Base-by-base conservation (phyloP, 140 eudicot species). In the Anethum foeniculum region DNA sequence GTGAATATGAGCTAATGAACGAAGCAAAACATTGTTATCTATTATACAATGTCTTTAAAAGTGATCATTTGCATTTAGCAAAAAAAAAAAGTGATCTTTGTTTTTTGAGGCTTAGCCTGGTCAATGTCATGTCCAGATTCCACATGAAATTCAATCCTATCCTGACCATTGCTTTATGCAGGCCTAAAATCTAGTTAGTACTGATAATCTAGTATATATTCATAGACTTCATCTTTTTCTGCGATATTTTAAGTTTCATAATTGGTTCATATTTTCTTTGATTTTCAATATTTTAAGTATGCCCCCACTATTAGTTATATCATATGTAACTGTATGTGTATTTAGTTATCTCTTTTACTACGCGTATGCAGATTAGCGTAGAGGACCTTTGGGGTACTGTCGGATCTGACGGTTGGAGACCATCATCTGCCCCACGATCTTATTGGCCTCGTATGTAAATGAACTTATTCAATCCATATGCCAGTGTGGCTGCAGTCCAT, bases 401-500 rank as follows among this genome's bases (percentile, higher is more conserved):
- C 76, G 88, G 88, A 83, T 92, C 98, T 84, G 94, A 78, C 77
- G 98, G 90, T 54, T 94, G 98, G 98, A 88, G 89, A 56, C 98
- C 98, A 18, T 91, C 97, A 71, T 92, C 98, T 84, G 93, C 88
- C 75, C 97, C 98, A 77, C 90, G 98, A 83, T 91, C 93, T 84
- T 67, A 89, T 77, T 94, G 98, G 98, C 91, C 92, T 27, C 85
- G 98, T 94, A 88, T 71, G 93, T 82, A 51, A 58, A 81, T 79
- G 34, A 38, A 8, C 46, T 21, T 58, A 28, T 46, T 74, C 48
- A 23, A 32, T 79, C 7, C 34, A 2, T 36, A 68, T 62, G n/a
- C 47, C 10, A 6, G 14, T 43, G 34, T 44, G 69, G 32, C 47
- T 80, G 64, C 27, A 44, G 69, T 18, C 72, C 19, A 7, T 16